These are phyloP conservation scores for Trametes villosa DNA, from an alignment of 768 basidiomycete genomes.

Conservation along the genomic window DNA sequence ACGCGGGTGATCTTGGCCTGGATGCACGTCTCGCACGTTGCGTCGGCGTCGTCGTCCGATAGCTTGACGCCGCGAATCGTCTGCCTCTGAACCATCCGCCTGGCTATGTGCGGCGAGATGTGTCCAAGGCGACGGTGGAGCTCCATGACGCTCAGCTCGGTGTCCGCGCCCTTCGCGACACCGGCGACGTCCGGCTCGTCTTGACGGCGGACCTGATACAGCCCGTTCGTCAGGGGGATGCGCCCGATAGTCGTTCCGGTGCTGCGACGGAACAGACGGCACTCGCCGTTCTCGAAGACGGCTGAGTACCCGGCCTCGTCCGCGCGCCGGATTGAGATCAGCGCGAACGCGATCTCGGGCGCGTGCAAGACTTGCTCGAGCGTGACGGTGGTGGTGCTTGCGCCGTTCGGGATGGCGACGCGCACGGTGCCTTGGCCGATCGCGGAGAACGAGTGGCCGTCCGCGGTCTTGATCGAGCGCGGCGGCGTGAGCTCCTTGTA, in stretches of 20 bases:
- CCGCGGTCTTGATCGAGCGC: constrained; percentile 32
- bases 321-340: constrained; percentile 27
- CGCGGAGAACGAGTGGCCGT: constrained; percentile 29
- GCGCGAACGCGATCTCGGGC: constrained; percentile 28
- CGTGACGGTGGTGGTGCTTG: background rate
- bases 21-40: constrained; percentile 47
- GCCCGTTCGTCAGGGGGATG: constrained; percentile 22
- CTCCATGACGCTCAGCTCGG: background rate
- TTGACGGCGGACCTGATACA: constrained; percentile 23
- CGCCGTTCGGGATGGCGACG: constrained; percentile 29
- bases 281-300: constrained; percentile 19
- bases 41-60: background rate
- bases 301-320: constrained; percentile 25
- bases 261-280: constrained; percentile 10
- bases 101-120: constrained; percentile 21
- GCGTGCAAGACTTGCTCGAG: constrained; percentile 29
- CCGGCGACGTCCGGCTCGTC: background rate
- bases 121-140: background rate
- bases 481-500: constrained; percentile 21
- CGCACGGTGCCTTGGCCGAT: constrained; percentile 26
- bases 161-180: background rate
- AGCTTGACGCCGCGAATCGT: constrained; percentile 38
- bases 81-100: constrained; percentile 32
- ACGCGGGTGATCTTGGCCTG: constrained; percentile 30
- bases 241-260: constrained; percentile 15